Percentiles rank a stretch among this genome's conserved stretches.
Conservation (phyloP, 192 early-diverging fungal genomes). For the Coemansia asiatica region DNA sequence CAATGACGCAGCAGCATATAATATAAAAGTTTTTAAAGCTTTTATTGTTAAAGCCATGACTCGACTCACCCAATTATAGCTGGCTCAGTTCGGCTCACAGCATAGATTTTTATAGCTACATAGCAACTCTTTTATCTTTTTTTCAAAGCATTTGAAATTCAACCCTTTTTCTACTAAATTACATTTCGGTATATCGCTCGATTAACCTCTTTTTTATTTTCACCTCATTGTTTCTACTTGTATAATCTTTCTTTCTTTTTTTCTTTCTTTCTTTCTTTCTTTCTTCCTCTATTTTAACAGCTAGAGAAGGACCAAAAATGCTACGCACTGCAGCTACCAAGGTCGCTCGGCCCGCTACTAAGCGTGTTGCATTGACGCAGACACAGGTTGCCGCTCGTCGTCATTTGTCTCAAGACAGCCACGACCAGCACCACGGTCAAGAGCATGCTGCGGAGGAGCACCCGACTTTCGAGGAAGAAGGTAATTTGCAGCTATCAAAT, state of each 20-base stretch:
- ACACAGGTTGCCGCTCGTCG: constrained; percentile 28
- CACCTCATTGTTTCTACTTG: too few relatives aligned
- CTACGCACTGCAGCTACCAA: constrained; percentile 29
- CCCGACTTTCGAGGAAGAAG: constrained; percentile 36
- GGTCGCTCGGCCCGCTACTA: constrained; percentile 14
- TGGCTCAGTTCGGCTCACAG: too few relatives aligned
- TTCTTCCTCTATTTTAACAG: neutral
- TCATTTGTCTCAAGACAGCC: constrained; percentile 34
- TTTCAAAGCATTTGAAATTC: neutral
- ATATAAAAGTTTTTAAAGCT: too few relatives aligned
- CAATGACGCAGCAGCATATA: too few relatives aligned
- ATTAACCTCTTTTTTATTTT: neutral
- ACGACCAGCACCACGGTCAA: constrained; percentile 16
- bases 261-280: constrained; percentile 2
- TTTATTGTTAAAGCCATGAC: too few relatives aligned
- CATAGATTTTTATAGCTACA: too few relatives aligned
- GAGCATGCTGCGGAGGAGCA: constrained; percentile 17
- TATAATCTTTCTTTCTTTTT: neutral
- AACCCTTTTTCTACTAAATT: neutral
- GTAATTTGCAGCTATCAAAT: constrained; percentile 9
- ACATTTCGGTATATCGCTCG: too few relatives aligned
- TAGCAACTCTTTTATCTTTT: neutral
- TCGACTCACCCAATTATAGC: too few relatives aligned
- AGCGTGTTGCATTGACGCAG: constrained; percentile 17
- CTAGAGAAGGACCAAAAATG: constrained; percentile 12